phyloP scores from a whole-genome alignment of 805 yeast genomes.

The Kazachstania psychrophila region DNA sequence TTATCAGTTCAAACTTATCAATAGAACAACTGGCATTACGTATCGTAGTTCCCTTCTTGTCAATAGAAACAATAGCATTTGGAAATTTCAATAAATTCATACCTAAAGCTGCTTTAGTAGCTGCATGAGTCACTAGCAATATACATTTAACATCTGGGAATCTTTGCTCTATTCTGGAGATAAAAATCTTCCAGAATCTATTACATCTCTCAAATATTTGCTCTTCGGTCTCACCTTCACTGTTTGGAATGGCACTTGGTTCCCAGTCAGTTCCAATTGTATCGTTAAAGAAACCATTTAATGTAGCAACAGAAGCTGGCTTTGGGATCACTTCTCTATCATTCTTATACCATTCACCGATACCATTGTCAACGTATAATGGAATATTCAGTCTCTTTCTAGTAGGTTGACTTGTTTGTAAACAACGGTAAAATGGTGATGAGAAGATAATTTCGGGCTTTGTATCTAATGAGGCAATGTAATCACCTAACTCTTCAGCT shows the following conservation, averaged over 20 bases:
- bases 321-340: slow-evolving; percentile 58
- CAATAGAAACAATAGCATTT: slow-evolving; percentile 46
- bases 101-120: slow-evolving; percentile 83
- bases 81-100: slow-evolving; percentile 55
- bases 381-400: slow-evolving; percentile 51
- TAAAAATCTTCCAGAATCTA: slow-evolving; percentile 45
- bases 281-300: slow-evolving; percentile 46
- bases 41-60: slow-evolving; percentile 38
- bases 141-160: slow-evolving; percentile 55
- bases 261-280: slow-evolving; percentile 38
- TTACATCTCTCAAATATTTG: slow-evolving; percentile 57
- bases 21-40: slow-evolving; percentile 82
- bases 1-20: slow-evolving; percentile 45
- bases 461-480: slow-evolving; percentile 34
- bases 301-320: slow-evolving; percentile 49
- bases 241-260: slow-evolving; percentile 51
- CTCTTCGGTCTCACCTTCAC: slow-evolving; percentile 63
- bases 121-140: slow-evolving; percentile 82
- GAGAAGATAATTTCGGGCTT: slow-evolving; percentile 63
- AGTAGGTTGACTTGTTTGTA: slow-evolving; percentile 72
- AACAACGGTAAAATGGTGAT: slow-evolving; percentile 87
- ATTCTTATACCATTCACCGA: slow-evolving; percentile 90
- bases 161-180: slow-evolving; percentile 46
- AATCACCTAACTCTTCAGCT: slow-evolving; percentile 67
- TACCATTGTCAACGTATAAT: slow-evolving; percentile 66